Conservation (phyloP, 768 basidiomycete genomes). For the Dioszegia aurantiaca region DNA sequence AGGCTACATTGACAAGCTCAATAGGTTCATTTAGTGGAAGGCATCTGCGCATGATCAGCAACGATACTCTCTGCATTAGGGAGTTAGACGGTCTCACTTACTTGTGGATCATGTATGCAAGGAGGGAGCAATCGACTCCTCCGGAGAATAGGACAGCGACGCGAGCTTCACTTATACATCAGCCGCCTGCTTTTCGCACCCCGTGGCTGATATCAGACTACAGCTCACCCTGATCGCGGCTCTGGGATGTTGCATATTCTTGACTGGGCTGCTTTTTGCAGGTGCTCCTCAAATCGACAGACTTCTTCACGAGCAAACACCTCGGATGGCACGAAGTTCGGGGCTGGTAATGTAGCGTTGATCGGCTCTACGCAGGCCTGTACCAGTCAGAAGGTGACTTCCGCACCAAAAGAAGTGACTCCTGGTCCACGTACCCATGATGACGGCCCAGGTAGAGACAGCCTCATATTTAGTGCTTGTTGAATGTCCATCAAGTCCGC, state of each 20-base stretch:
- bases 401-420: not conserved
- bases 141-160: slow-evolving; percentile 91
- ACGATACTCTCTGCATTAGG: not conserved
- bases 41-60: slow-evolving; percentile 57
- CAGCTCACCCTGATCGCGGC: slow-evolving; percentile 21
- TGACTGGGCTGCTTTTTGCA: slow-evolving; percentile 67
- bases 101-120: slow-evolving; percentile 77
- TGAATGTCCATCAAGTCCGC: not conserved
- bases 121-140: slow-evolving; percentile 84
- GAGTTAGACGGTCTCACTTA: slow-evolving; percentile 47
- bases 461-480: not conserved
- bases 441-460: slow-evolving; percentile 9
- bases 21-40: slow-evolving; percentile 75
- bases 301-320: slow-evolving; percentile 2
- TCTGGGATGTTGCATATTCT: slow-evolving; percentile 68
- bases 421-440: not conserved
- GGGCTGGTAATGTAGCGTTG: slow-evolving; percentile 11
- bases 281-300: slow-evolving; percentile 30
- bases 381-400: too few relatives aligned
- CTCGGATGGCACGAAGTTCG: slow-evolving; percentile 3
- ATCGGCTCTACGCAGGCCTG: slow-evolving; percentile 9
- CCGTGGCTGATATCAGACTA: slow-evolving; percentile 41
- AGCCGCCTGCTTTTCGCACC: slow-evolving; percentile 10
- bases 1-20: slow-evolving; percentile 88
- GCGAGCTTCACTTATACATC: slow-evolving; percentile 52